Conservation (phyloP, 345 rosid genomes). For the Draba incana region DNA sequence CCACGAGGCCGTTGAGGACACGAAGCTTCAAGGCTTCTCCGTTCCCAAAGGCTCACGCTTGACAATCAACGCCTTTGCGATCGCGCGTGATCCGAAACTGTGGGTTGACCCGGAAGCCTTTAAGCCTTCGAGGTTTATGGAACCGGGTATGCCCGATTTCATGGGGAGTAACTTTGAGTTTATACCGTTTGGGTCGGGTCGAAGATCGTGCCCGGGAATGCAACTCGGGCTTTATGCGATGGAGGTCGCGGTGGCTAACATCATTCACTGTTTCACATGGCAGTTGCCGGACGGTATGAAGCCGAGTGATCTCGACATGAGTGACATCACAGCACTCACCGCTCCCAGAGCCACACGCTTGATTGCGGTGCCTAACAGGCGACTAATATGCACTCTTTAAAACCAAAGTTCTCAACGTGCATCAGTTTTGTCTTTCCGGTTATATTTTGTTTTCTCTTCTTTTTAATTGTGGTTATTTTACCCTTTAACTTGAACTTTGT, state of each 20-base stretch:
- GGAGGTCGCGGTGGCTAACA: constrained; percentile 69
- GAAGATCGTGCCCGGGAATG: constrained; percentile 96
- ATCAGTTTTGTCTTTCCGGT: background rate
- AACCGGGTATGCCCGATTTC: constrained; percentile 66
- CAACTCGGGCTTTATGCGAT: constrained; percentile 83
- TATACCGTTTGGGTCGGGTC: constrained; percentile 88
- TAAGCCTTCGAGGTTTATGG: constrained; percentile 73
- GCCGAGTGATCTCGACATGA: constrained; percentile 82
- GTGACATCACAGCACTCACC: constrained; percentile 81
- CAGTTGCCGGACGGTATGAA: constrained; percentile 89
- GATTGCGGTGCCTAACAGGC: constrained; percentile 60
- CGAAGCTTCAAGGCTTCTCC: constrained; percentile 60
- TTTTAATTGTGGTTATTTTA: background rate
- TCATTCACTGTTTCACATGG: constrained; percentile 82
- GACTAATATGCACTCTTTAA: constrained; percentile 50
- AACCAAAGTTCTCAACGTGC: background rate
- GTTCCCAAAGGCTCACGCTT: constrained; percentile 71
- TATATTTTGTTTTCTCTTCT: background rate
- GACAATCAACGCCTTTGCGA: constrained; percentile 80
- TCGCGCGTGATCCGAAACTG: constrained; percentile 66
- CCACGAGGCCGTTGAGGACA: constrained; percentile 78
- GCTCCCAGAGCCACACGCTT: constrained; percentile 78
- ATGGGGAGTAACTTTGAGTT: constrained; percentile 82
- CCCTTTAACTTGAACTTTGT: background rate
- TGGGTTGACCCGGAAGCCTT: constrained; percentile 82